phyloP scores from a whole-genome alignment of 2,329 filamentous ascomycete genomes.

The Diatrype stigma region DNA sequence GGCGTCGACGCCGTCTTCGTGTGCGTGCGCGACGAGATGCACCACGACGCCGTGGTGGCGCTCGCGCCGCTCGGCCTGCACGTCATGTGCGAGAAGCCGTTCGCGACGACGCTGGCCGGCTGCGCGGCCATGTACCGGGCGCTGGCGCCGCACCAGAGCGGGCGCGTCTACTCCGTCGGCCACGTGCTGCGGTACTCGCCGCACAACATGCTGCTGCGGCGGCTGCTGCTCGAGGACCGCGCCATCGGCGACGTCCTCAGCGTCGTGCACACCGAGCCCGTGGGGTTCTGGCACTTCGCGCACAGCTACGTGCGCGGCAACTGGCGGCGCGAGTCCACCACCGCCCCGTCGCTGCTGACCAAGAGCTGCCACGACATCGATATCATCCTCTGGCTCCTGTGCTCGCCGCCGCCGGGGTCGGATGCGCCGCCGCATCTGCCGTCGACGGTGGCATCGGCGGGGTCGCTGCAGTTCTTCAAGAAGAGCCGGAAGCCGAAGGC shows the following conservation, averaged over 20 bases:
- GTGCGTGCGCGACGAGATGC: slow-evolving; percentile 81
- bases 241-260: slow-evolving; percentile 82
- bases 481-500: slow-evolving; percentile 68
- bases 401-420: slow-evolving; percentile 56
- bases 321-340: slow-evolving; percentile 77
- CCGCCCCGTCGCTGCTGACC: slow-evolving; percentile 79
- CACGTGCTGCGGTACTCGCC: slow-evolving; percentile 93
- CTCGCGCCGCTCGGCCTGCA: slow-evolving; percentile 70
- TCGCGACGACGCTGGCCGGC: slow-evolving; percentile 74
- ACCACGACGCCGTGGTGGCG: slow-evolving; percentile 73
- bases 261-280: slow-evolving; percentile 86
- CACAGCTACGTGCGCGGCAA: slow-evolving; percentile 92
- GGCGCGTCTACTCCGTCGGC: slow-evolving; percentile 75
- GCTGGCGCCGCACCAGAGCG: slow-evolving; percentile 34
- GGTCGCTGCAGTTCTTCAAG: slow-evolving; percentile 74
- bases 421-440: slow-evolving; percentile 65
- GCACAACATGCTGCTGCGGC: slow-evolving; percentile 81
- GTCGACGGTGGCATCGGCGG: slow-evolving; percentile 68
- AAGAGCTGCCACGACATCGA: slow-evolving; percentile 98
- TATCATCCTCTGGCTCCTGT: slow-evolving; percentile 85
- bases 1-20: slow-evolving; percentile 61
- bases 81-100: slow-evolving; percentile 92
- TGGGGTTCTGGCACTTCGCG: slow-evolving; percentile 94
- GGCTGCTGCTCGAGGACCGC: slow-evolving; percentile 68
- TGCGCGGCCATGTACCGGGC: slow-evolving; percentile 71